Percentiles rank a stretch among this genome's conserved stretches.
Evolutionary conservation across 805 yeast genomes (phyloP).

Genomic region (Yamadazyma laniorum): DNA sequence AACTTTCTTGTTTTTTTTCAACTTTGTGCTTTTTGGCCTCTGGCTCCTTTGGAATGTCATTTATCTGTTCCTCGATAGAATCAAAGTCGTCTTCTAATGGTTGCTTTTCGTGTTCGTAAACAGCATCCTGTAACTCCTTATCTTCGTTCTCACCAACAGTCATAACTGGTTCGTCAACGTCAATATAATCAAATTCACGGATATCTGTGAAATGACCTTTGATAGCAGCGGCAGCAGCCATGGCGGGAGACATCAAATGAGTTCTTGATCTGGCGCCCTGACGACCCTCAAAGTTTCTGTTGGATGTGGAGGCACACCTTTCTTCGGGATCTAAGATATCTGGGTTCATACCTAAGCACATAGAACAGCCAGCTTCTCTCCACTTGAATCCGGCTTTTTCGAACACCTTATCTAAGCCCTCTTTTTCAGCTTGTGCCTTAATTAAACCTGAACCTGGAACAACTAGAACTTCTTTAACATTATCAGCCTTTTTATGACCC

Average conservation of each 20-base stretch:
- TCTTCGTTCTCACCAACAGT: constrained; percentile 47
- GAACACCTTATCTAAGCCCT: constrained; percentile 90
- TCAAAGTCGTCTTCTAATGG: constrained; percentile 44
- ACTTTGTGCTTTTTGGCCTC: constrained; percentile 24
- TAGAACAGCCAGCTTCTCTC: constrained; percentile 99
- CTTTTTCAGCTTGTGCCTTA: constrained; percentile 88
- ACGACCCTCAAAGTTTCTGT: constrained; percentile 98
- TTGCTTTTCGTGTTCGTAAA: constrained; percentile 68
- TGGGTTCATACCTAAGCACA: constrained; percentile 99
- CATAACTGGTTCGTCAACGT: constrained; percentile 59
- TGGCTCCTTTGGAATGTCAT: constrained; percentile 57
- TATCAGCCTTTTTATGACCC: constrained; percentile 83
- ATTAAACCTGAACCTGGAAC: constrained; percentile 98
- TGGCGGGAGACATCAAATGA: constrained; percentile 97
- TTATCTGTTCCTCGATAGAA: constrained; percentile 44
- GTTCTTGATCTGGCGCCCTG: constrained; percentile 97
- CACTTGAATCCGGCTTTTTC: constrained; percentile 93
- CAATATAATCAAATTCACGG: constrained; percentile 69
- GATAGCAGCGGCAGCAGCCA: constrained; percentile 99
- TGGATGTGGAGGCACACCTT: constrained; percentile 98
- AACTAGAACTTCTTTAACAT: constrained; percentile 78
- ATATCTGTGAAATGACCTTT: constrained; percentile 89
- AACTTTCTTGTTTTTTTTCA: constrained; percentile 12
- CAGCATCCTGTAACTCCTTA: constrained; percentile 64
- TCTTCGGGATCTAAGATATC: constrained; percentile 93